Conservation (phyloP, 306 rosid species). For the Begonia masoniana region DNA sequence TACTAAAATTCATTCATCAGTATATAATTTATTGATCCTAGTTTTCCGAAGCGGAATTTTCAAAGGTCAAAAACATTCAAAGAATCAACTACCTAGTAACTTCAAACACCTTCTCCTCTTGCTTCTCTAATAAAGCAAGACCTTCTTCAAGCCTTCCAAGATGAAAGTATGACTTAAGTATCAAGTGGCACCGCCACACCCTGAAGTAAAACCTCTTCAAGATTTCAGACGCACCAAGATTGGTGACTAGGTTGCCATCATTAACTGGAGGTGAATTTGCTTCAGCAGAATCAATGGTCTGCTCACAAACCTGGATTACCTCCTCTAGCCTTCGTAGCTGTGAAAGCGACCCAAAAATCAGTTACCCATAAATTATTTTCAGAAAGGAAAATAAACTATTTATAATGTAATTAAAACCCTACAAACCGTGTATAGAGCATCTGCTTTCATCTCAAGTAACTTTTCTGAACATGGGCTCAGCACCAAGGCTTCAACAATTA, state of each 20-base stretch:
- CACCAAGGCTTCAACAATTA: conserved; percentile 54
- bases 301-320: conserved; percentile 67
- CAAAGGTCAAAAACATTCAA: not conserved
- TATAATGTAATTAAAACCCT: too few relatives aligned
- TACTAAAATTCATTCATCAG: not conserved
- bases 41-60: not conserved
- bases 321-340: conserved; percentile 81
- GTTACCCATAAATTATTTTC: not conserved
- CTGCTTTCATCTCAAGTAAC: conserved; percentile 86
- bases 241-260: conserved; percentile 18
- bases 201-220: conserved; percentile 42
- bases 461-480: conserved; percentile 65
- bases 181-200: conserved; percentile 70
- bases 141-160: conserved; percentile 89
- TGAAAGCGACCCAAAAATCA: conserved; percentile 18
- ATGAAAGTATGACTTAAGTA: conserved; percentile 57
- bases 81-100: conserved; percentile 34
- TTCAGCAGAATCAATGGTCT: conserved; percentile 71
- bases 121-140: conserved; percentile 58
- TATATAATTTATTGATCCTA: not conserved
- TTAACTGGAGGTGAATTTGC: conserved; percentile 40
- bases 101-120: conserved; percentile 37
- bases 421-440: conserved; percentile 67
- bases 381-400: too few relatives aligned
- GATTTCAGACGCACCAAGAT: conserved; percentile 31